A percentile compares a stretch with the other conserved stretches of the same genome.
phyloP scores from a whole-genome alignment of 2,329 filamentous ascomycete species.

The Nemania sp. region DNA sequence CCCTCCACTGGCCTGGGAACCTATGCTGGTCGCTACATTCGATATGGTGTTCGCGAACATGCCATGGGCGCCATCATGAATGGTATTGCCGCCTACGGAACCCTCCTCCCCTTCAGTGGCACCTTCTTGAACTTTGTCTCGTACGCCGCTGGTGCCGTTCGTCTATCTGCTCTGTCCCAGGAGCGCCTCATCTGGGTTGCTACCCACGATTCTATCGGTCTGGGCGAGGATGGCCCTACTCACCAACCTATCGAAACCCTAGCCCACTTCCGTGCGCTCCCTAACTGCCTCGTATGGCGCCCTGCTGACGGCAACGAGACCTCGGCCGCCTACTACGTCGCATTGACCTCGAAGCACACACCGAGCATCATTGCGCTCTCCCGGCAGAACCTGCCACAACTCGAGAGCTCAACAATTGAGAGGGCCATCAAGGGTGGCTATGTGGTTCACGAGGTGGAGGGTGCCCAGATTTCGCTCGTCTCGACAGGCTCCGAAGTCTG shows the following conservation, averaged over 20 bases:
- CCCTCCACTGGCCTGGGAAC: slow-evolving; percentile 83
- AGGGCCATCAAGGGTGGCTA: slow-evolving; percentile 94
- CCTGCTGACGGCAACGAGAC: slow-evolving; percentile 98
- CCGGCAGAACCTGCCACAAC: slow-evolving; percentile 96
- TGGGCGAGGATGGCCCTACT: slow-evolving; percentile 97
- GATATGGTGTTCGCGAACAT: slow-evolving; percentile 91
- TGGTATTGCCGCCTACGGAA: slow-evolving; percentile 93
- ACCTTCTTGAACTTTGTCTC: slow-evolving; percentile 99
- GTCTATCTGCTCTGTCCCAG: slow-evolving; percentile 89
- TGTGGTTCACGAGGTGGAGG: slow-evolving; percentile 81
- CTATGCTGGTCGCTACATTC: slow-evolving; percentile 88
- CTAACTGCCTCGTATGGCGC: slow-evolving; percentile 99
- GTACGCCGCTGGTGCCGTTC: slow-evolving; percentile 93
- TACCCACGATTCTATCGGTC: slow-evolving; percentile 98
- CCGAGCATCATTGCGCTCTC: slow-evolving; percentile 94
- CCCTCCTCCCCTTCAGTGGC: slow-evolving; percentile 88
- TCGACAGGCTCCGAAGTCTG: slow-evolving; percentile 95
- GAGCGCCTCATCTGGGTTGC: slow-evolving; percentile 93
- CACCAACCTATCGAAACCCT: slow-evolving; percentile 99
- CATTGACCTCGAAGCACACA: slow-evolving; percentile 85
- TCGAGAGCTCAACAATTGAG: slow-evolving; percentile 91
- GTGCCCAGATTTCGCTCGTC: slow-evolving; percentile 85
- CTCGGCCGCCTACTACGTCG: slow-evolving; percentile 95
- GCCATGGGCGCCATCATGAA: slow-evolving; percentile 93
- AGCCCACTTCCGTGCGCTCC: slow-evolving; percentile 96